phyloP scores from a whole-genome alignment of 129 eudicot species.

The Deinandra increscens region DNA sequence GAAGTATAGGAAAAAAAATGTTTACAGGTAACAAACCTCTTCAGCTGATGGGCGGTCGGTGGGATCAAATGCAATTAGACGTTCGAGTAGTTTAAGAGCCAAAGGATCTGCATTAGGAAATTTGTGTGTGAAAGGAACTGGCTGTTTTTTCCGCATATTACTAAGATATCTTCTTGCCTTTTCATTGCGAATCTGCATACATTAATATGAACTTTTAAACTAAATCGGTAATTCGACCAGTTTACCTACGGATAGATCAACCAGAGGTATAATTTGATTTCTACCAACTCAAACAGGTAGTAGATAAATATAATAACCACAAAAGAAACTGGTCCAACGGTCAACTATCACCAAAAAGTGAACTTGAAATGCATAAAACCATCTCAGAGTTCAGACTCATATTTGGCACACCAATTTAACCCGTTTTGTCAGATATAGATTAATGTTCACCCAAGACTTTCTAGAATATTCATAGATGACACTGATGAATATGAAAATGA shows the following conservation, averaged over 20 bases:
- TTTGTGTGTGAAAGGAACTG: slow-evolving; percentile 34
- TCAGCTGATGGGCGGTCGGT: slow-evolving; percentile 38
- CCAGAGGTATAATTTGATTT: background rate
- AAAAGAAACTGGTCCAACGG: background rate
- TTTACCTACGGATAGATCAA: background rate
- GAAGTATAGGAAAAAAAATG: too few species aligned
- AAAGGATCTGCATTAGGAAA: slow-evolving; percentile 41
- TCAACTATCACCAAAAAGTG: too few species aligned
- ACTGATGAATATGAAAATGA: background rate
- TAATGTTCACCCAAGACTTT: too few species aligned
- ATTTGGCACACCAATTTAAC: too few species aligned
- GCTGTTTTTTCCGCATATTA: slow-evolving; percentile 48
- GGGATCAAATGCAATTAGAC: slow-evolving; percentile 37
- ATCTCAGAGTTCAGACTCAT: too few species aligned
- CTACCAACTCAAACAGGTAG: background rate
- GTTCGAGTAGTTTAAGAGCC: slow-evolving; percentile 33
- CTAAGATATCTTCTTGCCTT: slow-evolving; percentile 45
- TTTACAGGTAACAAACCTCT: slow-evolving; percentile 28
- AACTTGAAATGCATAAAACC: too few species aligned
- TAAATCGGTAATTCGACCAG: background rate
- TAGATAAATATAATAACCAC: background rate
- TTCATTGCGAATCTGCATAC: slow-evolving; percentile 42
- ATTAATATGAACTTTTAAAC: background rate
- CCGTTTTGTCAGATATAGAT: too few species aligned
- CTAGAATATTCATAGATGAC: too few species aligned